Evolutionary conservation across 2,329 filamentous ascomycete genomes (phyloP), one percentile per base, ranked within the genome.

Genomic region (Clarireedia sp.): DNA sequence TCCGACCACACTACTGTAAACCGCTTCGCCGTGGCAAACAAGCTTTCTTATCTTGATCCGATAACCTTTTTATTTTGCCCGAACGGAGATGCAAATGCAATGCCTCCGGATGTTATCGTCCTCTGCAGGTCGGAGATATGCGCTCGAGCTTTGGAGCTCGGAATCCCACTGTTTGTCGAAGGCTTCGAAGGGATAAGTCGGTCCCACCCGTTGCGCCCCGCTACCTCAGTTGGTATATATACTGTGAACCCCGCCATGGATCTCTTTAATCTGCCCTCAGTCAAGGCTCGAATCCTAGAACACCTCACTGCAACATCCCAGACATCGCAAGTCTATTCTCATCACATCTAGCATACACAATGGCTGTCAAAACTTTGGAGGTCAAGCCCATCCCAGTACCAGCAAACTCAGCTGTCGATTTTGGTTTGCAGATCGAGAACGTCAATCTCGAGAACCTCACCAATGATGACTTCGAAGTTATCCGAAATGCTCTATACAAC

Each of bases 401-500:
- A 4, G 57, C 60, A 12, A 61, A 57, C 23, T 73, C 70, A 5
- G 49, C 65, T 2, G 71, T 82, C 57, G 74, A 82, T 64, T 85
- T 88, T 55, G 85, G 85, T 1, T 83, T 81, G 9, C 67, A 78
- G 24, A 73, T 86, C 59, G 71, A 73, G 38, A 79, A 82, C 46
- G 72, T 78, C 38, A 76, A 86, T 62, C 70, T 87, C 41, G 81
- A 87, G 64, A 78, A 80, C 52, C 70, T 88, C 46, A 79, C 75
- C 51, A 84, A 88, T 61, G 74, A 74, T 61, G 82, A 87, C 64
- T 89, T 89, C 66, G 72, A 76, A 7, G 68, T 76, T 19, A 82
- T 91, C 64, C 79, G 77, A 57, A 71, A 82, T 17, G 81, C 85
- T 1, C 78, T 90, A 4, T 90, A 87, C 74, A 76, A 72, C 12